Conservation (phyloP, 1,284 basidiomycete species). For the Microbotryum violaceum region DNA sequence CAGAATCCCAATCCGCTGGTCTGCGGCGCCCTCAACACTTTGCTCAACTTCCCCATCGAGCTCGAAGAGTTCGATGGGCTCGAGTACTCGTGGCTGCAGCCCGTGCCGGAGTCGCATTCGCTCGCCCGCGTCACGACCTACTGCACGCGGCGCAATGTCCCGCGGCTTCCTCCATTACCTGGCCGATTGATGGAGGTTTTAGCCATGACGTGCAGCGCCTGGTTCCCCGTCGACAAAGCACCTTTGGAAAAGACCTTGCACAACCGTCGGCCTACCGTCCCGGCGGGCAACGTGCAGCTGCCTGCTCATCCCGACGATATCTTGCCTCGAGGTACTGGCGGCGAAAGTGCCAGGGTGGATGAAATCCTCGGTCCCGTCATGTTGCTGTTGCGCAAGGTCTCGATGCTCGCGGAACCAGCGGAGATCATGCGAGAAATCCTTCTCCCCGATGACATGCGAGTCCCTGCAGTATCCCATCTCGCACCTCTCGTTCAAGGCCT, state of each 20-base stretch:
- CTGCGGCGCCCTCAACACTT: conserved; percentile 25
- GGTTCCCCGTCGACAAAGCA: conserved; percentile 24
- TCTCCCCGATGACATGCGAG: conserved; percentile 59
- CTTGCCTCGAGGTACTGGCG: conserved; percentile 31
- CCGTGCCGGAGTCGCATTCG: conserved; percentile 19
- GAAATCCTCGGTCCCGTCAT: conserved; percentile 67
- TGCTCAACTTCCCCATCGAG: conserved; percentile 32
- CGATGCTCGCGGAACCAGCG: conserved; percentile 54
- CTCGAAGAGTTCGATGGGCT: conserved; percentile 31
- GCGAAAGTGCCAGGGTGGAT: conserved; percentile 49
- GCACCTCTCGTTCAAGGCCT: not conserved
- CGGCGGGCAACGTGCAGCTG: not conserved
- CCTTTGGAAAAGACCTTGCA: conserved; percentile 10
- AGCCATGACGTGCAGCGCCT: conserved; percentile 13
- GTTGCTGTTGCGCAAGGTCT: conserved; percentile 62
- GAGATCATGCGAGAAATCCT: conserved; percentile 56
- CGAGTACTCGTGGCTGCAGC: conserved; percentile 24
- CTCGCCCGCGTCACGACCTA: conserved; percentile 3
- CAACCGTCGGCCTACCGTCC: not conserved
- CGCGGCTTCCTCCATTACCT: conserved; percentile 20
- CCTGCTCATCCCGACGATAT: conserved; percentile 27
- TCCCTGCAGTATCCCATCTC: conserved; percentile 6
- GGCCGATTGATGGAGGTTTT: conserved; percentile 29
- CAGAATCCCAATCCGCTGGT: conserved; percentile 19
- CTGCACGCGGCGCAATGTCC: conserved; percentile 6